These are phyloP conservation scores for Pseudocercospora musae DNA, from an alignment of 2,329 filamentous ascomycete species.

Conservation along the genomic window DNA sequence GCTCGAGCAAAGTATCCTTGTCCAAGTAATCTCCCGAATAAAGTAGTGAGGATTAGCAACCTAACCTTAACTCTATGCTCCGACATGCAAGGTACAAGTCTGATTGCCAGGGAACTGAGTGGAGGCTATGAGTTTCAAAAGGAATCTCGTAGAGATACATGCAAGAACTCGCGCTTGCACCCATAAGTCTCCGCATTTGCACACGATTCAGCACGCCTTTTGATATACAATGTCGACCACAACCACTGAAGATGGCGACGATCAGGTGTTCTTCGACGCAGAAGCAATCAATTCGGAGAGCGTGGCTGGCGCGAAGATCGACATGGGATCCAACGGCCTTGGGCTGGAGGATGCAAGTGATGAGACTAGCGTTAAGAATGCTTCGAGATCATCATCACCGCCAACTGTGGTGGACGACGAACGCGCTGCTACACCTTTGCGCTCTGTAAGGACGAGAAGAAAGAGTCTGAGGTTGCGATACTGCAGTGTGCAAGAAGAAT, in stretches of 20 bases:
- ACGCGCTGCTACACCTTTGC: not conserved
- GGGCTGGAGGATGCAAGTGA: slow-evolving; percentile 4
- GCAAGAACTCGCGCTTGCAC: not conserved
- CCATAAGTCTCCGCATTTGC: not conserved
- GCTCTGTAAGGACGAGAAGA: not conserved
- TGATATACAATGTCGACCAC: not conserved
- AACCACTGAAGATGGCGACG: slow-evolving; percentile 2
- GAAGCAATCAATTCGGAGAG: not conserved
- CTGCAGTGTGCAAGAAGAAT: not conserved
- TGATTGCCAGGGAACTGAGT: slow-evolving; percentile 3
- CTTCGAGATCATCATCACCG: not conserved
- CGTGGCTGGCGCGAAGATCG: not conserved
- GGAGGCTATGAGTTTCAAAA: not conserved
- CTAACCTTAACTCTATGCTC: not conserved
- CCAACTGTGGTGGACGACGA: not conserved
- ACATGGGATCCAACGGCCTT: not conserved
- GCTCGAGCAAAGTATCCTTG: not conserved
- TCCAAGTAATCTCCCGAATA: slow-evolving; percentile 4
- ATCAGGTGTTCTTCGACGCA: slow-evolving; percentile 3
- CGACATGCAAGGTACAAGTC: slow-evolving; percentile 7
- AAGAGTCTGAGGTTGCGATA: not conserved
- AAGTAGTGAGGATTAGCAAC: slow-evolving; percentile 3
- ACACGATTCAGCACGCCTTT: not conserved
- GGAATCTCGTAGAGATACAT: not conserved
- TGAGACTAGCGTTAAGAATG: not conserved